Conservation (phyloP, 2,329 filamentous ascomycete species). For the Phyllosticta citribraziliensis region DNA sequence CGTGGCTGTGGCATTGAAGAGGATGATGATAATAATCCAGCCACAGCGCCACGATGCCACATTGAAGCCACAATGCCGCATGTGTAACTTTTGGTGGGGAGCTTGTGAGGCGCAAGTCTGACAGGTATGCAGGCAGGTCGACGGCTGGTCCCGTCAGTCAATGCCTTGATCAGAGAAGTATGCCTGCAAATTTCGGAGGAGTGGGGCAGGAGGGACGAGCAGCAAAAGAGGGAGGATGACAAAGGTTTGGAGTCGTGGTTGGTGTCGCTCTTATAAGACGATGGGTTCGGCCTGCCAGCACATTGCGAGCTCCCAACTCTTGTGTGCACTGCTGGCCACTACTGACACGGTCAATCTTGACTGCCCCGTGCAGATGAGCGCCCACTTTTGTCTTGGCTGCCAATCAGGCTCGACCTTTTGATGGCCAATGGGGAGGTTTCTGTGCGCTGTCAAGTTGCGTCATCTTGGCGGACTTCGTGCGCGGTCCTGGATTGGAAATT, state of each 20-base stretch:
- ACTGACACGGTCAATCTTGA: not conserved
- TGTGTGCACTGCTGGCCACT: not conserved
- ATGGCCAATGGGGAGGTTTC: not conserved
- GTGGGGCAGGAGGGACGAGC: not conserved
- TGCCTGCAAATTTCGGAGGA: not conserved
- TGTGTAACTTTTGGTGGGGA: not conserved
- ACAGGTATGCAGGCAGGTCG: not conserved
- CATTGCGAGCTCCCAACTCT: not conserved
- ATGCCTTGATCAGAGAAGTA: not conserved
- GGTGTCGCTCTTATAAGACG: not conserved
- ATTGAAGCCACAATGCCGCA: not conserved
- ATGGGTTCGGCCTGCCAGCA: not conserved
- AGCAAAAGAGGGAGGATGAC: not conserved
- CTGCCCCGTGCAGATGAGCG: not conserved
- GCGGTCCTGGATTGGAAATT: not conserved
- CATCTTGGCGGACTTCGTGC: not conserved
- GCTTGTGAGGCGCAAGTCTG: not conserved
- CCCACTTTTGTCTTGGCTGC: not conserved
- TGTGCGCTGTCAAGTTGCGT: not conserved
- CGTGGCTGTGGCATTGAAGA: not conserved
- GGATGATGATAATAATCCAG: not conserved
- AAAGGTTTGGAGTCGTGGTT: not conserved
- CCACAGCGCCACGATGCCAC: not conserved
- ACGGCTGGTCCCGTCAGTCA: not conserved
- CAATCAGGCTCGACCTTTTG: not conserved